Percentiles rank a stretch among this genome's conserved stretches.
Conservation (phyloP, 169 alveolate species). For the Cyclospora cayetanensis region DNA sequence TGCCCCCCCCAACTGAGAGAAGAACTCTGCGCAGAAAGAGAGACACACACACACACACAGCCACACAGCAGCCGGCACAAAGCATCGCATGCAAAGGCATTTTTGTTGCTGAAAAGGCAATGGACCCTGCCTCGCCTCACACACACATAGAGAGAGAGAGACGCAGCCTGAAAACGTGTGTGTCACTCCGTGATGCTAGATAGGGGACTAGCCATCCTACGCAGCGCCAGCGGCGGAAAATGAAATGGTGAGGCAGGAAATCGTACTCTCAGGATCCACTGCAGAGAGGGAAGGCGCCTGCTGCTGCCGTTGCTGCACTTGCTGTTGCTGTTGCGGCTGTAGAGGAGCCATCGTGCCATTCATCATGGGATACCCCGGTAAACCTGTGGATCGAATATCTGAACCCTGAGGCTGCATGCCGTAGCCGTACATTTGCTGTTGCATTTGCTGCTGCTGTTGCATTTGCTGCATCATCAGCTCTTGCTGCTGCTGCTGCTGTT, state of each 20-base stretch:
- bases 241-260: too few species aligned
- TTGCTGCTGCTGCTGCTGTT: slow-evolving; percentile 49
- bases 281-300: neutral
- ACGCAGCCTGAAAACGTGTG: neutral
- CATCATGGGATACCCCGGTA: neutral
- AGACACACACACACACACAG: neutral
- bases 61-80: neutral
- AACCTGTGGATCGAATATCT: neutral
- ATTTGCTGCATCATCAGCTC: neutral
- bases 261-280: slow-evolving; percentile 34
- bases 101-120: neutral
- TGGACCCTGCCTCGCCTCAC: neutral
- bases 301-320: neutral
- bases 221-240: too few species aligned
- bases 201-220: too few species aligned
- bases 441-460: neutral
- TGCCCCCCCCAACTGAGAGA: slow-evolving; percentile 49
- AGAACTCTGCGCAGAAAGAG: slow-evolving; percentile 47
- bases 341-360: neutral
- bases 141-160: neutral
- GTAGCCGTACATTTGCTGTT: slow-evolving; percentile 11
- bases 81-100: neutral
- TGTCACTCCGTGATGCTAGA: too few species aligned
- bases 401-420: slow-evolving; percentile 22
- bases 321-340: slow-evolving; percentile 53